Conservation (phyloP, 2,329 filamentous ascomycete species). For the Alternaria atra region DNA sequence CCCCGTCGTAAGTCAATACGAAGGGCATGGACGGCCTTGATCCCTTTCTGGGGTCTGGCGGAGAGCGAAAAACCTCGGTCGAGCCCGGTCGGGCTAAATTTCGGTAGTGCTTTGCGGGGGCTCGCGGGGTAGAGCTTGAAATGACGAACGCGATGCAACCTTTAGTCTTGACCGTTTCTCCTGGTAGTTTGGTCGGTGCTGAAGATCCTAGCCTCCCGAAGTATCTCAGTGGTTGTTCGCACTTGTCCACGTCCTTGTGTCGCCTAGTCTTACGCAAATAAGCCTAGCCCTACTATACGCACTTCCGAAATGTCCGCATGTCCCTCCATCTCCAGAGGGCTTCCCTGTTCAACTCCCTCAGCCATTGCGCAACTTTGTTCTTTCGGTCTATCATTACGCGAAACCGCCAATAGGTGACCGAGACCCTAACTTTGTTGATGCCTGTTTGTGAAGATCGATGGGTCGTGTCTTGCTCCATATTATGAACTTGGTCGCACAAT, state of each 20-base stretch:
- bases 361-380: not conserved
- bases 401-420: not conserved
- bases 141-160: not conserved
- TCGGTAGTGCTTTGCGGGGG: constrained; percentile 10
- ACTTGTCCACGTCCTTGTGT: not conserved
- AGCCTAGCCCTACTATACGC: not conserved
- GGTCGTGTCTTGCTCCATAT: not conserved
- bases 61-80: not conserved
- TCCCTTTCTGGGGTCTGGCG: not conserved
- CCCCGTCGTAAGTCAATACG: not conserved
- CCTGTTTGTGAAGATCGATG: not conserved
- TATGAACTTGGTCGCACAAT: not conserved
- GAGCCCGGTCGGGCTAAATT: constrained; percentile 3
- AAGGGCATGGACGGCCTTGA: not conserved
- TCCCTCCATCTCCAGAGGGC: not conserved
- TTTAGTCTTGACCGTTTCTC: not conserved
- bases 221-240: not conserved
- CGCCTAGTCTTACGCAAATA: not conserved
- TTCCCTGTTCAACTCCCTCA: not conserved
- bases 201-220: not conserved
- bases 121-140: constrained; percentile 3
- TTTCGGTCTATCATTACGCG: not conserved
- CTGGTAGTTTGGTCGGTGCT: not conserved
- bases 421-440: not conserved
- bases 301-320: too few species aligned